These are phyloP conservation scores for Neonectria faginata DNA, from an alignment of 2,329 filamentous ascomycete species.

Conservation along the genomic window DNA sequence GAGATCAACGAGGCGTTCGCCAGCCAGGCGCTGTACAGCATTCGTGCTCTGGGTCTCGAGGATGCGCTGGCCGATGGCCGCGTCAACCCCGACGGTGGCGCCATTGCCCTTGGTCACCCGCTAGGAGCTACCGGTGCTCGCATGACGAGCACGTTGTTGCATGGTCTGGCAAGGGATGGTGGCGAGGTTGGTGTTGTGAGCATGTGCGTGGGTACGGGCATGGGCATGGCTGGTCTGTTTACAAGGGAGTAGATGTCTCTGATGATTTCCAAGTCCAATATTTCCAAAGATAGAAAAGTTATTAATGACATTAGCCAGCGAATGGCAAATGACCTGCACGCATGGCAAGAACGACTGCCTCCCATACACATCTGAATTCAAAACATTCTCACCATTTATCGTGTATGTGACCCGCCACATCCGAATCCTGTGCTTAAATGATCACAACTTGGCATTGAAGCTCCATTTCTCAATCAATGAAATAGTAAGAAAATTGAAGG, in stretches of 20 bases:
- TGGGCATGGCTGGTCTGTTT: constrained; percentile 46
- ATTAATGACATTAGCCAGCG: not conserved
- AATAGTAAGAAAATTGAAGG: no score
- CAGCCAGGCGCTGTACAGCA: constrained; percentile 75
- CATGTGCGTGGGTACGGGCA: constrained; percentile 83
- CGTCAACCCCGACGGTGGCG: constrained; percentile 93
- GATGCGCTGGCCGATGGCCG: constrained; percentile 70
- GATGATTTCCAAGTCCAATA: not conserved
- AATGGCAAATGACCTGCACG: not conserved
- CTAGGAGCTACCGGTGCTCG: constrained; percentile 89
- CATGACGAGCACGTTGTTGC: constrained; percentile 78
- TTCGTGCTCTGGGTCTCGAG: constrained; percentile 76
- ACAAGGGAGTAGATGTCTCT: constrained; percentile 34
- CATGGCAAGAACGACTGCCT: not conserved
- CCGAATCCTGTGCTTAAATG: no score
- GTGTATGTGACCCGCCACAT: no score
- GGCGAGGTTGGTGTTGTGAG: constrained; percentile 86
- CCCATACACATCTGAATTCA: no score
- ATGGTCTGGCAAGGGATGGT: constrained; percentile 75
- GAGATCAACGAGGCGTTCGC: constrained; percentile 91
- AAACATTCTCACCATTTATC: no score
- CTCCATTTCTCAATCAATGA: no score
- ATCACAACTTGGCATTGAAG: no score
- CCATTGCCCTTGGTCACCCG: constrained; percentile 93
- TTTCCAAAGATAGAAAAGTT: not conserved